These are phyloP conservation scores for Nakaseomyces uthaithaninus DNA, from an alignment of 1,139 yeast genomes.

Conservation along the genomic window DNA sequence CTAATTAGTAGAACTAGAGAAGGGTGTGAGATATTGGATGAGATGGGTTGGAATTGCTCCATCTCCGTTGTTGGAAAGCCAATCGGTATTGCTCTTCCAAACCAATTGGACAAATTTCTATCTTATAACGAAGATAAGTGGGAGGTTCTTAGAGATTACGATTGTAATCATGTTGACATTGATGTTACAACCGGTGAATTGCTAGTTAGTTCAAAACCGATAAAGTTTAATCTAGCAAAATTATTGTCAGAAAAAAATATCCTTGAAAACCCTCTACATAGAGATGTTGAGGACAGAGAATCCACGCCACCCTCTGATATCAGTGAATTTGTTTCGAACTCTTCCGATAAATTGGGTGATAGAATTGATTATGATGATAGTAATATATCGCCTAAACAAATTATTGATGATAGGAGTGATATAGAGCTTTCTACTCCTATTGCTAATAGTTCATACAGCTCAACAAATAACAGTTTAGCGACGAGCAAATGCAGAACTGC, in stretches of 20 bases:
- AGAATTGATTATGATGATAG: not conserved
- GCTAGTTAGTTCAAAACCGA: constrained; percentile 13
- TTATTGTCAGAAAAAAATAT: constrained; percentile 19
- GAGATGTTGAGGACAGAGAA: constrained; percentile 14
- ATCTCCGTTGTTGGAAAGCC: constrained; percentile 47
- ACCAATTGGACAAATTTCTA: constrained; percentile 24
- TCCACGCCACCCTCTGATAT: constrained; percentile 4
- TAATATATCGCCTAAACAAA: not conserved
- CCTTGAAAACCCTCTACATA: constrained; percentile 19
- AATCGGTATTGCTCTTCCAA: constrained; percentile 51
- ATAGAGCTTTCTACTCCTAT: not conserved
- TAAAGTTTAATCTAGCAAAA: constrained; percentile 17
- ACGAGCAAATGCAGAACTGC: constrained; percentile 14
- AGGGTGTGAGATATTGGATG: constrained; percentile 83
- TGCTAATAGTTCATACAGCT: not conserved
- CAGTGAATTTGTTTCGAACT: not conserved
- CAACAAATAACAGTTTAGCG: not conserved
- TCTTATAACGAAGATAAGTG: constrained; percentile 24
- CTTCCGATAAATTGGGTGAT: not conserved
- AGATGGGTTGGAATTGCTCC: constrained; percentile 64
- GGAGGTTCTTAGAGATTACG: constrained; percentile 15
- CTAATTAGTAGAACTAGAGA: constrained; percentile 63
- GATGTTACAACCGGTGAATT: constrained; percentile 16
- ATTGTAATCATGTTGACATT: constrained; percentile 18
- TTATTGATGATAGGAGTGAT: not conserved